A percentile compares a stretch with the other conserved stretches of the same genome.
phyloP scores from a whole-genome alignment of 169 alveolate species.

The Plasmodium reichenowi region DNA sequence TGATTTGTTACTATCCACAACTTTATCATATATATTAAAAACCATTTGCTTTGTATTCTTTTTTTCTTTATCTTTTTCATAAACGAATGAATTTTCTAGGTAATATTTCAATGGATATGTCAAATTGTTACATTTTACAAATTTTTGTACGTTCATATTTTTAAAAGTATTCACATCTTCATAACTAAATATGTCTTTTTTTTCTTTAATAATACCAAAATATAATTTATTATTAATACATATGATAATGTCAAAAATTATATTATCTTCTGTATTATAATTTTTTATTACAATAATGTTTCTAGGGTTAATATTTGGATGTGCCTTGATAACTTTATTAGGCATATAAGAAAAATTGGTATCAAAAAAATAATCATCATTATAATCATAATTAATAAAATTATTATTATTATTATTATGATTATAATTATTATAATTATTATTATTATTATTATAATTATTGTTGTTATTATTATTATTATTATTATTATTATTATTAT shows the following conservation, averaged over 20 bases:
- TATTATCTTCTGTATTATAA: not conserved
- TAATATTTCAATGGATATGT: slow-evolving; percentile 1
- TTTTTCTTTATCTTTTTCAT: slow-evolving; percentile 3
- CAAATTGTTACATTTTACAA: not conserved
- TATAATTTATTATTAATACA: slow-evolving; percentile 15
- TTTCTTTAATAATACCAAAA: slow-evolving; percentile 7
- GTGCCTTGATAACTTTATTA: slow-evolving; percentile 13
- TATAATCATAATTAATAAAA: too few species aligned
- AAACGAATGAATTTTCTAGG: slow-evolving; percentile 19
- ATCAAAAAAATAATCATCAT: too few species aligned
- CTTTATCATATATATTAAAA: not conserved
- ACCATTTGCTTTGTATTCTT: not conserved
- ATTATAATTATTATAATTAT: too few species aligned
- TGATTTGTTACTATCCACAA: too few species aligned
- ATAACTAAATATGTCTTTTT: not conserved
- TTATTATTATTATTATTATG: too few species aligned
- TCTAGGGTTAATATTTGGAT: slow-evolving; percentile 12
- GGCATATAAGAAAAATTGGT: not conserved
- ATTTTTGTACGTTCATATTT: slow-evolving; percentile 18
- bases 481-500: too few species aligned
- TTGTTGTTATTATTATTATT: too few species aligned
- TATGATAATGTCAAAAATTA: slow-evolving; percentile 33
- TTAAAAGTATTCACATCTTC: not conserved
- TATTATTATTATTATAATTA: too few species aligned
- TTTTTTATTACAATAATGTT: slow-evolving; percentile 51